Percentiles rank a stretch among this genome's conserved stretches.
These are phyloP conservation scores for Candida anglica DNA, from an alignment of 805 yeast genomes.

Conservation along the genomic window DNA sequence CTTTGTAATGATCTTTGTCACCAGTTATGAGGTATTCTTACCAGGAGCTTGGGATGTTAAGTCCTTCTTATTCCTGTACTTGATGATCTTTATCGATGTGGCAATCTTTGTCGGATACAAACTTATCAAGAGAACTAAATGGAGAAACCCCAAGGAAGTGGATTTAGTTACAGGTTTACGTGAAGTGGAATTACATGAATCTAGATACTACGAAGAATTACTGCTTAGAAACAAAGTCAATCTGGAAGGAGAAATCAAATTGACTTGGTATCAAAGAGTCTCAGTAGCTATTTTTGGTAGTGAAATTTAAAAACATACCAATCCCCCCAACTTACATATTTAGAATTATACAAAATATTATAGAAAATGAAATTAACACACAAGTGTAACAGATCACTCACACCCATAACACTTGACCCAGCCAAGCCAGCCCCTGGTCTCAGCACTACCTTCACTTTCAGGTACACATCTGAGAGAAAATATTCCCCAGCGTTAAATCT, in stretches of 20 bases:
- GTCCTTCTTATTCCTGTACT: constrained; percentile 40
- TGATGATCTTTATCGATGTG: constrained; percentile 39
- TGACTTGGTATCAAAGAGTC: constrained; percentile 12
- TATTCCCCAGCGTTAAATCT: too few species aligned
- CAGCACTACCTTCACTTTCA: too few species aligned
- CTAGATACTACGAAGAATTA: constrained; percentile 17
- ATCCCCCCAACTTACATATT: too few species aligned
- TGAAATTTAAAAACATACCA: constrained; percentile 11
- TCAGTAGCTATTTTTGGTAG: constrained; percentile 22
- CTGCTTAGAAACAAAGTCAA: constrained; percentile 10
- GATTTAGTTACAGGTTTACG: constrained; percentile 35
- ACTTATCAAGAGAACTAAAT: constrained; percentile 32
- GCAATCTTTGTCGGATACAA: constrained; percentile 32
- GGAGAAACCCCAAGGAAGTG: constrained; percentile 25
- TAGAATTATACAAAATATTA: too few species aligned
- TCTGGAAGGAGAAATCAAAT: constrained; percentile 15
- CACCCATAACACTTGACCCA: too few species aligned
- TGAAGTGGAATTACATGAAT: constrained; percentile 39
- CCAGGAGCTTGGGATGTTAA: constrained; percentile 35
- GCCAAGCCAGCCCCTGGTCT: too few species aligned
- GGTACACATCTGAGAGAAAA: too few species aligned
- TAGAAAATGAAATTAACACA: too few species aligned
- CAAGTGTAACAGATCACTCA: background rate
- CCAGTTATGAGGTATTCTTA: constrained; percentile 36
- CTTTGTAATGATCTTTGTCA: constrained; percentile 28